Base-by-base conservation (phyloP, 768 basidiomycete genomes). In the Kwoniella botswanensis region DNA sequence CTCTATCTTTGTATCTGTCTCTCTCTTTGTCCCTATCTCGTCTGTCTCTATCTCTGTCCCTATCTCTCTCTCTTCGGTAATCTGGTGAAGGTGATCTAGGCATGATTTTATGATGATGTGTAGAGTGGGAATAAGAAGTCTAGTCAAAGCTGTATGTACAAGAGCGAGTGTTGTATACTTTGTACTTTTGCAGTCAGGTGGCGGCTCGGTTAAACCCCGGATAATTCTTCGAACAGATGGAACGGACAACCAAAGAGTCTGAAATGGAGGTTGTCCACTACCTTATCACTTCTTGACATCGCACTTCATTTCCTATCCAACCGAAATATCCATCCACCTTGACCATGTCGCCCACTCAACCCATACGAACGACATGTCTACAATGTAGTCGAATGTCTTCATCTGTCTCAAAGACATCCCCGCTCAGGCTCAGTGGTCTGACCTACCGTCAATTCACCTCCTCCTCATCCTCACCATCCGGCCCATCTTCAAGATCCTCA, bases 11-110 rank as follows among this genome's bases (percentile, higher is more conserved):
- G 41, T 58, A 64, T 44, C 71, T 70, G 44, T 77, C 71, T 6
- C 74, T 70, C 35, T 77, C 71, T 6, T 73, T 82, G 77, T 69
- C 76, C 76, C 50, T 84, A 81, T 63, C 83, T 46, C 53, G 50
- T 29, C 69, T 42, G 46, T 71, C 61, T 60, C 68, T 54, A 9
- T 68, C 68, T 22, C 58, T 58, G 22, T 59, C 64, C 50, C 70
- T 65, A 41, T 75, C 70, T 6, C 74, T 78, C 50, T 84, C 84
- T 57, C 84, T 76, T 41, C 82, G 74, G 52, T 67, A 46, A 18
- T 78, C 79, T 0, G 73, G 77, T 4, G 77, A 75, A n/a, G 75
- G 72, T 44, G 75, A 74, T 17, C 76, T 52, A 64, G 73, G 75
- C 79, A 77, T 77, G 52, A 18, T 24, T 21, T 52, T 13, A 50